Evolutionary conservation across 2,329 filamentous ascomycete genomes (phyloP).

Genomic region (Penicillium sp.): DNA sequence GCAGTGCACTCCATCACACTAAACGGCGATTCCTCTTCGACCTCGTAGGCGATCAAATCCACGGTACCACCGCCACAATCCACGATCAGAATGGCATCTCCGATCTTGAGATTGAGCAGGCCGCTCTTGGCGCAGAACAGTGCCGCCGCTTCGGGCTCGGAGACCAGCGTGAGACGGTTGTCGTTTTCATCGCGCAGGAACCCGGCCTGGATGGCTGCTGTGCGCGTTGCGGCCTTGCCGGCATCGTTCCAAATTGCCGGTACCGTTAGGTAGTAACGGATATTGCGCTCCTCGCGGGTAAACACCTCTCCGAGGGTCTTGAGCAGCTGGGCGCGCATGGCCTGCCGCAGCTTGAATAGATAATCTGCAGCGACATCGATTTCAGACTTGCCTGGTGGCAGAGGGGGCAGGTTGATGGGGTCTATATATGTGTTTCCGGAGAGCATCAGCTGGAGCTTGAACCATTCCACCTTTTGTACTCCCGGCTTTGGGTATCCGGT

Average conservation of each 20-base stretch:
- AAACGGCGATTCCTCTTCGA: slow-evolving; percentile 96
- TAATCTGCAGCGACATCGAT: slow-evolving; percentile 99
- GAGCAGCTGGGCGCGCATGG: slow-evolving; percentile 92
- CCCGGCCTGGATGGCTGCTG: slow-evolving; percentile 93
- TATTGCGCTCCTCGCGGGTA: slow-evolving; percentile 96
- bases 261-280: slow-evolving; percentile 96
- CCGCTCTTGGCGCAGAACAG: slow-evolving; percentile 98
- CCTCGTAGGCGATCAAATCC: slow-evolving; percentile 97
- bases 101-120: slow-evolving; percentile 93
- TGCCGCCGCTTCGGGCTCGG: slow-evolving; percentile 93
- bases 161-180: slow-evolving; percentile 90
- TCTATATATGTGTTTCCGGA: slow-evolving; percentile 99
- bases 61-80: slow-evolving; percentile 98
- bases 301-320: slow-evolving; percentile 98
- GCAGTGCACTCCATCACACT: slow-evolving; percentile 96
- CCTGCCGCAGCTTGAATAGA: slow-evolving; percentile 95
- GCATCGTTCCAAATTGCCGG: slow-evolving; percentile 99
- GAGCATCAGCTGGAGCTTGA: slow-evolving; percentile 98
- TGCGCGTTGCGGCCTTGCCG: slow-evolving; percentile 93
- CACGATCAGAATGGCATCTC: slow-evolving; percentile 96
- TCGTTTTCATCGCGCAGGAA: slow-evolving; percentile 98
- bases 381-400: slow-evolving; percentile 96
- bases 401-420: slow-evolving; percentile 95
- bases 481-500: slow-evolving; percentile 97
- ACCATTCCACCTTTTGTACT: slow-evolving; percentile 99